These are phyloP conservation scores for Endothia cerciana DNA, from an alignment of 2,329 filamentous ascomycete species.

Conservation along the genomic window DNA sequence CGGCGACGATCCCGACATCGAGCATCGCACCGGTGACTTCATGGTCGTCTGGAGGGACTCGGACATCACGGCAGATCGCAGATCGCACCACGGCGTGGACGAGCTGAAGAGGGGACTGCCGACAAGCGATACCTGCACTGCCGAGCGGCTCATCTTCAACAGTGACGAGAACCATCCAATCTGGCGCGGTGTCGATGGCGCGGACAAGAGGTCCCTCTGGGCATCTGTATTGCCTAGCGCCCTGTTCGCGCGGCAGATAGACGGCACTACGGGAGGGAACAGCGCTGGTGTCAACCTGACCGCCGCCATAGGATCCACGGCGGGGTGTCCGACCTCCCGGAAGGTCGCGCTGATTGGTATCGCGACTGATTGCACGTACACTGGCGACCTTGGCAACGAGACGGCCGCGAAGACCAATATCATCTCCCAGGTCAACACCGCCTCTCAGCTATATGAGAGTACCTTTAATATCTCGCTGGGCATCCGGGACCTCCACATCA, in stretches of 20 bases:
- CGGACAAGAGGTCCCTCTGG: conserved; percentile 45
- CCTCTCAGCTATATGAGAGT: conserved; percentile 84
- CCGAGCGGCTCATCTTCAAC: conserved; percentile 83
- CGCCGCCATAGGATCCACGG: conserved; percentile 76
- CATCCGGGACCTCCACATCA: conserved; percentile 82
- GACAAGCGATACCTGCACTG: conserved; percentile 62
- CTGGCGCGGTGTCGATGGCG: conserved; percentile 53
- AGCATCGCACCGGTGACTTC: conserved; percentile 63
- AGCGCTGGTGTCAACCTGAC: conserved; percentile 79
- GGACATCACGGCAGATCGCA: conserved; percentile 61
- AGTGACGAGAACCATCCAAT: conserved; percentile 71
- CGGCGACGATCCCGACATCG: conserved; percentile 69
- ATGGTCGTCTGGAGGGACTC: conserved; percentile 95
- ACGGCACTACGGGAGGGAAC: conserved; percentile 70
- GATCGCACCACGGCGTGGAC: conserved; percentile 45
- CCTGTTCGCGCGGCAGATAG: conserved; percentile 78
- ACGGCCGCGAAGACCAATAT: conserved; percentile 73
- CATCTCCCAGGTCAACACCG: conserved; percentile 81
- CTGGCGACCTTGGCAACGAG: conserved; percentile 65
- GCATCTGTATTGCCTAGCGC: conserved; percentile 61
- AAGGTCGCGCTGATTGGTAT: conserved; percentile 91
- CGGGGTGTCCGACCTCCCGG: conserved; percentile 86
- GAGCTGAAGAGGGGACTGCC: conserved; percentile 67
- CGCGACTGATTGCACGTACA: conserved; percentile 92
- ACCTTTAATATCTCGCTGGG: conserved; percentile 96